Base-by-base conservation (phyloP, 1,139 yeast genomes). In the Yamadazyma taylorii region DNA sequence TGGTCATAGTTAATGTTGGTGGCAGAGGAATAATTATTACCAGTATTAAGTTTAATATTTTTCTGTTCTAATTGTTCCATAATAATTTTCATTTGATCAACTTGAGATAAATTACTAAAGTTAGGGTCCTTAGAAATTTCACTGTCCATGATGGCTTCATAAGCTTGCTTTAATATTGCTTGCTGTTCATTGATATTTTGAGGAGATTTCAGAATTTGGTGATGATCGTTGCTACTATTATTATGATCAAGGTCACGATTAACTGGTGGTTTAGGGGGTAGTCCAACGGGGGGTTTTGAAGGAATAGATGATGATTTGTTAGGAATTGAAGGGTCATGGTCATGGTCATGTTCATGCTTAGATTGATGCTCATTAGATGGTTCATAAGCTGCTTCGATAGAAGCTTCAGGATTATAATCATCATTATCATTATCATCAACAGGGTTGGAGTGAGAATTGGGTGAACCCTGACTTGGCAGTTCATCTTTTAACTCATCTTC, bases 31-130 rank as follows among this genome's bases (percentile, higher is more conserved):
- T 46, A 34, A 5, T 44, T 32, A n/a, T 38, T 40, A 2, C 51
- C 43, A 10, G 45, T 39, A 9, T 25, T 31, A 24, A 64, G 47
- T 1, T 53, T 51, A 11, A 65, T 58, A 12, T 64, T 60, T 12
- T 53, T 55, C 13, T 51, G 47, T 21, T 48, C 50, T 28, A 69
- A 52, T 37, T 62, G 62, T 9, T 55, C 59, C 47, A 56, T 52
- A 21, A 69, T 61, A 17, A 60, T 42, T 34, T 50, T 50, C 56
- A 64, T 59, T 40, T 69, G 73, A 23, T 69, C 64, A 10, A 45
- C 50, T 33, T 61, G 64, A 2, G 69, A 46, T 26, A 66, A 50
- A 19, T 48, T 48, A 8, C 47, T 45, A 39, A 69, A 69, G 16
- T 52, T 44, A 3, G 67, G 64, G 44, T 66, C 61, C 30, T 55